Conservation (phyloP, 2,329 filamentous ascomycete genomes). For the Emmonsiellopsis sp. region DNA sequence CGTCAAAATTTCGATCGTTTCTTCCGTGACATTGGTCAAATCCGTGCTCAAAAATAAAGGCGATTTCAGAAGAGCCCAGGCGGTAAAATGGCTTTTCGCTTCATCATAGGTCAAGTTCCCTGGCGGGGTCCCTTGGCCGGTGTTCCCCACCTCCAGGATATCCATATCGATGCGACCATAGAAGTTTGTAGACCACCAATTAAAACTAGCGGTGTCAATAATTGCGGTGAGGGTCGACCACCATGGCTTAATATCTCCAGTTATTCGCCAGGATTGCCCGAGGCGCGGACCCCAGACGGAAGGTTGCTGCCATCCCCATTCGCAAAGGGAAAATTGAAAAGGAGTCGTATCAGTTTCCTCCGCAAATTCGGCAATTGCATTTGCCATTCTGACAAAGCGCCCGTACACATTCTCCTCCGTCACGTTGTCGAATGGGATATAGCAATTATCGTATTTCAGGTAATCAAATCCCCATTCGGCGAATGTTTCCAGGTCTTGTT, state of each 20-base stretch:
- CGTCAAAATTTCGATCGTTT: constrained; percentile 14
- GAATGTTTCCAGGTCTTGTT: constrained; percentile 14
- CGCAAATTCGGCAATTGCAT: constrained; percentile 19
- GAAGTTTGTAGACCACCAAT: constrained; percentile 14
- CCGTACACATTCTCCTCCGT: constrained; percentile 20
- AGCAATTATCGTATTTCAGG: constrained; percentile 19
- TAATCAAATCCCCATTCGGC: constrained; percentile 14
- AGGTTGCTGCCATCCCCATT: constrained; percentile 15
- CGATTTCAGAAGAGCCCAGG: constrained; percentile 15
- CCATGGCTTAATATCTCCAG: constrained; percentile 16
- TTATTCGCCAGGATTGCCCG: constrained; percentile 13
- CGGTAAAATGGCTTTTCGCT: constrained; percentile 13
- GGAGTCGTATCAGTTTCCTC: constrained; percentile 9
- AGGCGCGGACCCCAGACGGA: constrained; percentile 11
- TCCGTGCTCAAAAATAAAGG: constrained; percentile 16
- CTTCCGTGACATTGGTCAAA: constrained; percentile 12
- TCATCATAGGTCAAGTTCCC: constrained; percentile 16
- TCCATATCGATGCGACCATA: constrained; percentile 16
- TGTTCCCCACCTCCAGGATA: constrained; percentile 16
- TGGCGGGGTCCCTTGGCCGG: constrained; percentile 16
- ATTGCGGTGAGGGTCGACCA: constrained; percentile 17
- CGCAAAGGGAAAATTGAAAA: constrained; percentile 12
- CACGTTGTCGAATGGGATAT: constrained; percentile 18
- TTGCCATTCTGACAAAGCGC: constrained; percentile 18
- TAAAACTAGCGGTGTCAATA: constrained; percentile 15